Percentiles rank a stretch among this genome's conserved stretches.
These are phyloP conservation scores for Pythium vanterpoolii DNA, from an alignment of 352 stramenopile species.

Conservation along the genomic window DNA sequence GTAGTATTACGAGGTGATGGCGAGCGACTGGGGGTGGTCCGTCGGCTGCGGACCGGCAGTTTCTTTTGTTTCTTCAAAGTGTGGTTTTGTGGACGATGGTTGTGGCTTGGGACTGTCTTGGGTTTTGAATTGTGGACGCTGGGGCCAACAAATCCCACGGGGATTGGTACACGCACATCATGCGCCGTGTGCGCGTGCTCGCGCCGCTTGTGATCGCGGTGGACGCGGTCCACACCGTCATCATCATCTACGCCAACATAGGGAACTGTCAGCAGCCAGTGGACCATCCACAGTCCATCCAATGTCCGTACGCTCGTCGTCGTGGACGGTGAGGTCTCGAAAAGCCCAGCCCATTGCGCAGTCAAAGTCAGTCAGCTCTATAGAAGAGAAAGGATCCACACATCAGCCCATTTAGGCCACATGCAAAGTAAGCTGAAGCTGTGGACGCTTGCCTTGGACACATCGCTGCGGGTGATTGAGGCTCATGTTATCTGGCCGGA, in stretches of 20 bases:
- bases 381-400: neutral
- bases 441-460: constrained; percentile 16
- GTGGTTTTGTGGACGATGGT: no score
- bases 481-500: constrained; percentile 6
- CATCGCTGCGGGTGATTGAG: constrained; percentile 27
- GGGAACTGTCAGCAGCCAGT: neutral
- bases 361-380: constrained; percentile 58
- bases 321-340: constrained; percentile 24
- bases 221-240: constrained; percentile 16
- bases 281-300: neutral
- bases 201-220: constrained; percentile 8
- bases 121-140: neutral
- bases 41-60: constrained; percentile 12
- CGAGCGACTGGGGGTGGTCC: constrained; percentile 5
- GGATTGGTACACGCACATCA: constrained; percentile 31
- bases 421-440: neutral
- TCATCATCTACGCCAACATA: neutral
- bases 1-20: neutral
- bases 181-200: constrained; percentile 38
- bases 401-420: neutral
- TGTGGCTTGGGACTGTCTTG: no score
- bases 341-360: constrained; percentile 63
- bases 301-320: constrained; percentile 15
- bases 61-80: constrained; percentile 16
- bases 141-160: constrained; percentile 43